Conservation (phyloP, 129 eudicot species). For the Chrysanthemum seticuspe region DNA sequence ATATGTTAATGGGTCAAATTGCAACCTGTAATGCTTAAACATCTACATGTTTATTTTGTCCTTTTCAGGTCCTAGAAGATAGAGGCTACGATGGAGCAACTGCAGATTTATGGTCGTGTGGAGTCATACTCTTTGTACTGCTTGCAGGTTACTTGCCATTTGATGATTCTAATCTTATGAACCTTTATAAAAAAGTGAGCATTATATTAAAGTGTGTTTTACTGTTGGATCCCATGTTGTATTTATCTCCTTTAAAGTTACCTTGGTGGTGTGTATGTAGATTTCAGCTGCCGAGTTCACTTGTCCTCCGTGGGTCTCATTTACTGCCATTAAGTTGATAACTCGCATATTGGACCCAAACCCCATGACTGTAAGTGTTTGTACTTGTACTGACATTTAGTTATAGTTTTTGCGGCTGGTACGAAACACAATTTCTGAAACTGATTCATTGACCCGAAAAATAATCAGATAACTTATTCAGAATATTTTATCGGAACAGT, state of each 20-base stretch:
- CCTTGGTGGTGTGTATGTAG: slow-evolving; percentile 37
- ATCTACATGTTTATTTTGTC: background rate
- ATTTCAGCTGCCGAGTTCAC: slow-evolving; percentile 90
- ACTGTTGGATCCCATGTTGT: background rate
- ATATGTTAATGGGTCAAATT: background rate
- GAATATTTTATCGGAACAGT: background rate
- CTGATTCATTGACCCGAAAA: background rate
- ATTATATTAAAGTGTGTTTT: slow-evolving; percentile 11
- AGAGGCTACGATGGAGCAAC: slow-evolving; percentile 96
- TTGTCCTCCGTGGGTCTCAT: slow-evolving; percentile 96
- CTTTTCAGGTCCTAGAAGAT: slow-evolving; percentile 70
- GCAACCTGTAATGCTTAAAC: background rate
- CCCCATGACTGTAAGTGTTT: slow-evolving; percentile 72
- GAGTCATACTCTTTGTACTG: slow-evolving; percentile 95
- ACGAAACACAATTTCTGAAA: background rate
- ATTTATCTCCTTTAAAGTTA: slow-evolving; percentile 17
- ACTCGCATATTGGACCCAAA: slow-evolving; percentile 83
- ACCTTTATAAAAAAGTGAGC: slow-evolving; percentile 96
- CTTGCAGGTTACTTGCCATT: slow-evolving; percentile 99
- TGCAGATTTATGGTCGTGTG: slow-evolving; percentile 99
- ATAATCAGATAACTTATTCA: background rate
- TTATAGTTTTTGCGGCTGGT: background rate
- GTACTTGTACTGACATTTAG: background rate
- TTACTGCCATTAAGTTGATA: slow-evolving; percentile 76
- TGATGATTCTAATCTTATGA: slow-evolving; percentile 95